These are phyloP conservation scores for Mortierella sp. DNA, from an alignment of 371 early-diverging fungal genomes.

Conservation along the genomic window DNA sequence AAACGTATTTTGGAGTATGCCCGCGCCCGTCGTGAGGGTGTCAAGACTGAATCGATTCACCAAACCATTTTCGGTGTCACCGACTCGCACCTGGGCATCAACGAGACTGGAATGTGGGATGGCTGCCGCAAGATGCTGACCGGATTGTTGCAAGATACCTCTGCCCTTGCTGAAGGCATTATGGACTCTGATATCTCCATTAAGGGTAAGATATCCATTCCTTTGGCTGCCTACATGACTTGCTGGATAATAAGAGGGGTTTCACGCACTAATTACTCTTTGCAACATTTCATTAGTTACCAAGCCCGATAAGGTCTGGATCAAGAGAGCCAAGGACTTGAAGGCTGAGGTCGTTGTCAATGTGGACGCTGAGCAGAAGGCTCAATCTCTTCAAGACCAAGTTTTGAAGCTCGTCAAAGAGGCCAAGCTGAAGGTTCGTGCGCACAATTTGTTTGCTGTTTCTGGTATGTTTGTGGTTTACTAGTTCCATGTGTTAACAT, in stretches of 20 bases:
- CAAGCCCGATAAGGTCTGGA: conserved; percentile 83
- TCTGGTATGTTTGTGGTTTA: too few relatives aligned
- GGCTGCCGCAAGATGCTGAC: conserved; percentile 69
- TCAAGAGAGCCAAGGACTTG: conserved; percentile 81
- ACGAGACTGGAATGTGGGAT: conserved; percentile 76
- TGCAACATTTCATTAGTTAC: conserved; percentile 53
- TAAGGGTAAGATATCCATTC: conserved; percentile 51
- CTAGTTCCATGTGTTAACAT: not conserved
- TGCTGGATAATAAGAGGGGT: not conserved
- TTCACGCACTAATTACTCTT: not conserved
- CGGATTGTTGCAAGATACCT: conserved; percentile 64
- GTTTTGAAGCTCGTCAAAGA: conserved; percentile 82
- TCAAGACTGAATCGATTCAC: conserved; percentile 63
- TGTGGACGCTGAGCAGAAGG: conserved; percentile 82
- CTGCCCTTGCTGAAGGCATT: conserved; percentile 55
- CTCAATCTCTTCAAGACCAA: conserved; percentile 83
- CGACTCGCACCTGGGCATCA: conserved; percentile 67
- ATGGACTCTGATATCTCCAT: conserved; percentile 59
- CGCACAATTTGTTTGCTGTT: not conserved
- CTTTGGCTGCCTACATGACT: not conserved
- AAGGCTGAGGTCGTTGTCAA: conserved; percentile 84
- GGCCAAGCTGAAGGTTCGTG: conserved; percentile 75
- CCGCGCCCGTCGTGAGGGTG: conserved; percentile 63
- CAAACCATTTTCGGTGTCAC: conserved; percentile 66
- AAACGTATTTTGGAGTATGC: conserved; percentile 31